A percentile compares a stretch with the other conserved stretches of the same genome.
These are phyloP conservation scores for Aureobasidium leucospermi DNA, from an alignment of 2,329 filamentous ascomycete species.

Conservation along the genomic window DNA sequence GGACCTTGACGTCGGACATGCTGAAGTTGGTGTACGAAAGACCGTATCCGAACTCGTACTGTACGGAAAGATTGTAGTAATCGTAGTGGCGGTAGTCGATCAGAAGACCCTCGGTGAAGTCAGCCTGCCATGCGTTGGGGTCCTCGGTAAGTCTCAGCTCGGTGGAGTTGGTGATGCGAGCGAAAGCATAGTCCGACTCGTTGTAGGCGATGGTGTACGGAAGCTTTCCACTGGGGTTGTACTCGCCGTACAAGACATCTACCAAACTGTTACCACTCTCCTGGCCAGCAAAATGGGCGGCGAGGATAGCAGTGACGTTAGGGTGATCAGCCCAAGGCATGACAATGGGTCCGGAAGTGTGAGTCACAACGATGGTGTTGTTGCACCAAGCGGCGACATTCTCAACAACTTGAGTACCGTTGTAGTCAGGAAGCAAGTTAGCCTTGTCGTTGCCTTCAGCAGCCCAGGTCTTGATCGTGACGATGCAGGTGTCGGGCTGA, in stretches of 20 bases:
- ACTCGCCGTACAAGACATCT: constrained; percentile 70
- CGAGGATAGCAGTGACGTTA: constrained; percentile 53
- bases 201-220: constrained; percentile 79
- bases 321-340: constrained; percentile 22
- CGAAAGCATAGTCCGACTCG: constrained; percentile 56
- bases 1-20: constrained; percentile 31
- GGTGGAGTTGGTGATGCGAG: constrained; percentile 28
- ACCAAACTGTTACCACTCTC: constrained; percentile 77
- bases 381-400: constrained; percentile 14
- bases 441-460: constrained; percentile 20
- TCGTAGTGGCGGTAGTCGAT: constrained; percentile 51
- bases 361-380: constrained; percentile 19
- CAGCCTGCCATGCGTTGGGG: constrained; percentile 36
- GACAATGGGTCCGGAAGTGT: constrained; percentile 15
- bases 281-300: constrained; percentile 80
- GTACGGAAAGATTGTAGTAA: constrained; percentile 28
- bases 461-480: constrained; percentile 34
- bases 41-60: constrained; percentile 41
- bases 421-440: constrained; percentile 17
- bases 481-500: constrained; percentile 41
- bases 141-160: constrained; percentile 26
- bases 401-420: constrained; percentile 20
- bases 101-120: constrained; percentile 46
- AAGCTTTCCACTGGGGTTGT: constrained; percentile 72
- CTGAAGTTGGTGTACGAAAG: constrained; percentile 38